A percentile compares a stretch with the other conserved stretches of the same genome.
These are phyloP conservation scores for Limnanthes douglasii DNA, from an alignment of 345 rosid species.

Conservation along the genomic window DNA sequence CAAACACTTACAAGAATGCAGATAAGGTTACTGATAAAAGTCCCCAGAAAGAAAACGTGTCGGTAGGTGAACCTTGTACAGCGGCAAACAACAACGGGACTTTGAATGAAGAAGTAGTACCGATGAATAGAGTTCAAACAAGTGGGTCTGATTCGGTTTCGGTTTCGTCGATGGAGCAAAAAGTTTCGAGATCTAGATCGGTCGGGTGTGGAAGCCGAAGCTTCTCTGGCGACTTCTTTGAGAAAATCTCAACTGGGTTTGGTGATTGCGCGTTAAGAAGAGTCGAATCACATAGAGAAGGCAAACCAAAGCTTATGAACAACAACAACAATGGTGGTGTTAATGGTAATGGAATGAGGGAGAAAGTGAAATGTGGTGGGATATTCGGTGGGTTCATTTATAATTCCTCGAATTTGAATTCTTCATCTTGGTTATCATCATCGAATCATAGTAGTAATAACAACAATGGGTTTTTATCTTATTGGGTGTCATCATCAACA, in stretches of 20 bases:
- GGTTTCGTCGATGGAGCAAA: constrained; percentile 61
- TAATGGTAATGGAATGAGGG: constrained; percentile 31
- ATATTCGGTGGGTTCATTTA: constrained; percentile 82
- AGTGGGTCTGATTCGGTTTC: constrained; percentile 15
- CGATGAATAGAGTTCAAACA: constrained; percentile 5
- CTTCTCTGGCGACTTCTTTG: constrained; percentile 95
- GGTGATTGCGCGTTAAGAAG: constrained; percentile 93
- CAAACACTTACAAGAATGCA: constrained; percentile 14
- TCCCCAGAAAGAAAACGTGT: too few species aligned
- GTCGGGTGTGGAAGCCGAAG: constrained; percentile 98
- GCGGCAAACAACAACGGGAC: constrained; percentile 1
- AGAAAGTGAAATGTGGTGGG: constrained; percentile 83
- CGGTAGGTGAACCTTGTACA: constrained; percentile 1
- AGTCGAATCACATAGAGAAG: constrained; percentile 96
- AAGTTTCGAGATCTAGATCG: constrained; percentile 98
- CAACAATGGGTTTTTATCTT: too few species aligned
- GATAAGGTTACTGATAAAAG: too few species aligned
- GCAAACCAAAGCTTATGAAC: constrained; percentile 26
- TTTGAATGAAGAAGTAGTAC: background rate
- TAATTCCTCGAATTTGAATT: constrained; percentile 59
- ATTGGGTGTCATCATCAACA: constrained; percentile 50
- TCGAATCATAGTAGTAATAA: too few species aligned
- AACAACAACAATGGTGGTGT: constrained; percentile 3
- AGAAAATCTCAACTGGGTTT: constrained; percentile 88
- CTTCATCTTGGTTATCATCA: constrained; percentile 50